Percentiles rank a stretch among this genome's conserved stretches.
Evolutionary conservation across 2,329 filamentous ascomycete genomes (phyloP).

Genomic region (Diaporthe amygdali): DNA sequence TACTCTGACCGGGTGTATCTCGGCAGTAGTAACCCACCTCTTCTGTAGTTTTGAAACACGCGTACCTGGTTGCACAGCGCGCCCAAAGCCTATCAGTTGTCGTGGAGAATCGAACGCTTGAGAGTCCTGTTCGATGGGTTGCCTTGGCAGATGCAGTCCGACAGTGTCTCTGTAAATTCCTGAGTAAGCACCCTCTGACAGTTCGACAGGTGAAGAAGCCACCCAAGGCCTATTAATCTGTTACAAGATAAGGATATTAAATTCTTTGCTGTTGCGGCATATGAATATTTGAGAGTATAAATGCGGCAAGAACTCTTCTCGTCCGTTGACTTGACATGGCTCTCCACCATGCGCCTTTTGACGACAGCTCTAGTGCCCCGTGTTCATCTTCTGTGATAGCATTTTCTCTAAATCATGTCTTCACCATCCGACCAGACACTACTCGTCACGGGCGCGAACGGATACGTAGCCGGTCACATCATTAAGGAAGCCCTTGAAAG

Average conservation of each 20-base stretch:
- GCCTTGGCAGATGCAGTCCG: neutral
- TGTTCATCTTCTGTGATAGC: neutral
- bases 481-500: constrained; percentile 16
- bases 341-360: neutral
- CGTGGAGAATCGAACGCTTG: neutral
- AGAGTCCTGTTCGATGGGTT: neutral
- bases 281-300: neutral
- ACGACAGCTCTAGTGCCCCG: neutral
- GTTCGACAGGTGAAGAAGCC: neutral
- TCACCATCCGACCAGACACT: constrained; percentile 1
- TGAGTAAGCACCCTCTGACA: constrained; percentile 1
- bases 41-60: neutral
- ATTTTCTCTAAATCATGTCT: neutral
- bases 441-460: constrained; percentile 14
- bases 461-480: constrained; percentile 7
- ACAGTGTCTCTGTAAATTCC: neutral
- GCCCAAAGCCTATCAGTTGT: neutral
- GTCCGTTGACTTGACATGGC: neutral
- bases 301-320: neutral
- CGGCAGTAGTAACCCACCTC: neutral
- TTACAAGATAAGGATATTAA: neutral
- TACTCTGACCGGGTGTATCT: neutral
- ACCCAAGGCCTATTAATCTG: neutral
- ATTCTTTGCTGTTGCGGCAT: neutral
- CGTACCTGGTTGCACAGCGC: neutral